These are phyloP conservation scores for Puccinia coronata DNA, from an alignment of 1,284 basidiomycete genomes.

Conservation along the genomic window DNA sequence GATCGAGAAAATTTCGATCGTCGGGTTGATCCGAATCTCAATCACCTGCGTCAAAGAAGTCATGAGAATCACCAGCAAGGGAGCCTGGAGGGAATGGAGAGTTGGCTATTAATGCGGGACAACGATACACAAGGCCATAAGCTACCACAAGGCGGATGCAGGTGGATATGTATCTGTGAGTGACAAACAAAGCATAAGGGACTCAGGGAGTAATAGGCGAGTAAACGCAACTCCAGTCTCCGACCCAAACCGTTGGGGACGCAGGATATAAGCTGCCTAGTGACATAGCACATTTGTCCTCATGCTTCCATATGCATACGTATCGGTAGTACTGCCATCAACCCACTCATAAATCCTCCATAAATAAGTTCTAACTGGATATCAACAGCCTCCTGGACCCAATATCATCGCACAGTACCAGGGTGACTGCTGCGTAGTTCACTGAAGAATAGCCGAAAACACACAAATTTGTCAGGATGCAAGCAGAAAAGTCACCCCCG, in stretches of 20 bases:
- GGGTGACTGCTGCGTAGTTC: not conserved
- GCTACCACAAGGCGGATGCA: not conserved
- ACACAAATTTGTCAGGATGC: not conserved
- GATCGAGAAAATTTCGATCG: not conserved
- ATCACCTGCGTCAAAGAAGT: not conserved
- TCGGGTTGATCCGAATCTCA: not conserved
- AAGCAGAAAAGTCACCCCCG: conserved; percentile 21
- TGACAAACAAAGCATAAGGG: not conserved
- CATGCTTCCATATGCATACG: not conserved
- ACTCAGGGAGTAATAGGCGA: no score
- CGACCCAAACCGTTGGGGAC: not conserved
- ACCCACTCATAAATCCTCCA: no score
- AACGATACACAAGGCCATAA: no score
- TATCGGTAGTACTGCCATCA: not conserved
- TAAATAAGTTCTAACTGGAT: not conserved
- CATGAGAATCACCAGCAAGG: not conserved
- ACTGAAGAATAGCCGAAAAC: not conserved
- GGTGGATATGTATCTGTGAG: not conserved
- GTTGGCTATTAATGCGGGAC: not conserved
- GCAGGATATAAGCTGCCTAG: not conserved
- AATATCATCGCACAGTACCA: not conserved
- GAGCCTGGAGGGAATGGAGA: not conserved
- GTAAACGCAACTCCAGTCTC: not conserved
- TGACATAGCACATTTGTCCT: not conserved
- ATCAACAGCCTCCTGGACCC: not conserved